Percentiles rank a stretch among this genome's conserved stretches.
phyloP scores from a whole-genome alignment of 2,329 filamentous ascomycete species.

The Verticillium longisporum region DNA sequence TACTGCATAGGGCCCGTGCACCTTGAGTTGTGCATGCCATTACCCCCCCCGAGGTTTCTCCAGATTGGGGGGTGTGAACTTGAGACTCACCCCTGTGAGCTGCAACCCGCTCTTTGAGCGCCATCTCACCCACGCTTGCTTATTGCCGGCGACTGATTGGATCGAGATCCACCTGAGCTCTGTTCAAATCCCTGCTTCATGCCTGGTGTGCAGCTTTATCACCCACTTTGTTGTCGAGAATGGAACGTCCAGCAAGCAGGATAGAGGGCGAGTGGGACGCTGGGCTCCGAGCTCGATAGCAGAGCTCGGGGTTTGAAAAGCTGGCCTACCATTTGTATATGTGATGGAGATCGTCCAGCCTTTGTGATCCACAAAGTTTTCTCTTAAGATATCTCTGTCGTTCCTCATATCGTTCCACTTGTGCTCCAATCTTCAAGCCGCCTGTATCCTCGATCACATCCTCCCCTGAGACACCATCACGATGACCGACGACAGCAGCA shows the following conservation, averaged over 20 bases:
- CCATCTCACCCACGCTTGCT: background rate
- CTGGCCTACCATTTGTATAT: background rate
- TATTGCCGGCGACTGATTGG: background rate
- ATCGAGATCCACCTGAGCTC: background rate
- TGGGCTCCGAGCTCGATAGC: background rate
- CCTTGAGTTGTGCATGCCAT: too few species aligned
- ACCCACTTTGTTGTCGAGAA: background rate
- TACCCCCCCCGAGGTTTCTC: too few species aligned
- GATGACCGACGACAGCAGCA: constrained; percentile 30
- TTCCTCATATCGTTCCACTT: background rate
- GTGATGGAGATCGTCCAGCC: background rate
- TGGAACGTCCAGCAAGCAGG: background rate
- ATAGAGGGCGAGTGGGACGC: background rate
- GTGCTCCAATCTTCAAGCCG: background rate
- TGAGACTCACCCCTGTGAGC: too few species aligned
- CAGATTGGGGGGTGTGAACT: too few species aligned
- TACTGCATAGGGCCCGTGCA: too few species aligned
- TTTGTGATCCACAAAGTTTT: background rate
- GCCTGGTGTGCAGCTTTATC: background rate
- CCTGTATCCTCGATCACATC: background rate
- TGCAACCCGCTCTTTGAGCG: too few species aligned
- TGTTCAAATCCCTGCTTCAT: background rate
- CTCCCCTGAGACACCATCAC: background rate
- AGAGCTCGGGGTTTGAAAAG: background rate
- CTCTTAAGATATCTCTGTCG: background rate